Evolutionary conservation across 2,329 filamentous ascomycete species (phyloP), one percentile per base, ranked within the genome.

Genomic region (Paecilomyces sp.): DNA sequence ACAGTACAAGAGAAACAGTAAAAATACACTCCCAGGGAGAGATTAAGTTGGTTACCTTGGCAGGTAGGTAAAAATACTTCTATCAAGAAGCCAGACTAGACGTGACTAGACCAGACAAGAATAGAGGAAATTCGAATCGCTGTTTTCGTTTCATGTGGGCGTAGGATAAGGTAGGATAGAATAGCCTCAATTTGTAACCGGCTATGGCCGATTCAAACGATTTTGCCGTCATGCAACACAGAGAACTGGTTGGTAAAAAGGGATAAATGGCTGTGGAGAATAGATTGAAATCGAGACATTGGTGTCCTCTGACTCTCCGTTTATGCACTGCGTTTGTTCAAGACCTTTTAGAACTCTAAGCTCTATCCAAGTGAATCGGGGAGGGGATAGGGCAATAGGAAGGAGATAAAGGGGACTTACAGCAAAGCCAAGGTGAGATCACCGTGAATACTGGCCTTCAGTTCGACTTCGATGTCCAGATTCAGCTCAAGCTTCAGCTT

Each of bases 361-460:
- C 36, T 47, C 36, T 47, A 47, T 47, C 36, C 36, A 33, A 33
- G 36, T 8, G 36, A 47, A 47, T 47, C 18, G 4, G 6, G 36
- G n/a, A 18, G 15, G 25, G 24, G 53, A 58, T 22, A 22, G 36
- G 51, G 25, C 28, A 8, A 18, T 5, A 47, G 6, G 6, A 18
- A 47, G 15, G 15, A 58, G 54, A 57, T 53, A 18, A 6, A 55
- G 54, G 30, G 25, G 64, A 87, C 85, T 80, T 82, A 91, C 88
- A 89, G 85, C 69, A 94, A 81, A 64, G 87, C 88, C 64, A 94
- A 76, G 34, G 90, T 92, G 64, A 95, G 77, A 77, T 95, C 91
- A 70, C 91, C 91, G 68, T 92, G 87, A 65, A 94, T 92, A 74
- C 88, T 88, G 22, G 90, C 90, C 81, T 94, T 94, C 62, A 94